These are phyloP conservation scores for Exophiala xenobiotica DNA, from an alignment of 2,329 filamentous ascomycete genomes.

Conservation along the genomic window DNA sequence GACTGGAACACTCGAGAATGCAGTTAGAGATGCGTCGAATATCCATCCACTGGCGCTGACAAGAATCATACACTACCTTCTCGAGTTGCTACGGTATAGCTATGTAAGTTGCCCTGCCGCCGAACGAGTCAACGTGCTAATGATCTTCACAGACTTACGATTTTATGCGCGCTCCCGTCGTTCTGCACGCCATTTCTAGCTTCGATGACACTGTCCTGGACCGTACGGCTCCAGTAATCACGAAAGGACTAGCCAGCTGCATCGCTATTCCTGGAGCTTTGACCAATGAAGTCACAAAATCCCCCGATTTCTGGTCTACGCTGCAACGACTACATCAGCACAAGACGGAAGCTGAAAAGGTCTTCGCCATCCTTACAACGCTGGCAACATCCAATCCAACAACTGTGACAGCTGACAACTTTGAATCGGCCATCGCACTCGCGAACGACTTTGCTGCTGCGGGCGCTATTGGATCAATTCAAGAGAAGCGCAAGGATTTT, in stretches of 20 bases:
- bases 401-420: constrained; percentile 91
- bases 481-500: constrained; percentile 30
- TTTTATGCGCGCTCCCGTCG: constrained; percentile 85
- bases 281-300: constrained; percentile 89
- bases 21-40: constrained; percentile 75
- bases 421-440: constrained; percentile 79
- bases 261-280: constrained; percentile 75
- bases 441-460: constrained; percentile 88
- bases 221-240: constrained; percentile 70
- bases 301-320: constrained; percentile 95
- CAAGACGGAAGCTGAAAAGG: constrained; percentile 68
- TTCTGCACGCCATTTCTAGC: constrained; percentile 86
- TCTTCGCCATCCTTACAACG: constrained; percentile 83
- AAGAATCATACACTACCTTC: constrained; percentile 80
- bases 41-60: constrained; percentile 83
- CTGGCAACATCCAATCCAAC: constrained; percentile 71
- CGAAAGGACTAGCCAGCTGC: constrained; percentile 77
- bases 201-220: constrained; percentile 76
- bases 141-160: constrained; percentile 67
- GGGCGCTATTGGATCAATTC: constrained; percentile 57
- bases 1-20: constrained; percentile 73
- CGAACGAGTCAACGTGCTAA: neutral
- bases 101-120: constrained; percentile 62
- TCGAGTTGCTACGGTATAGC: constrained; percentile 76
- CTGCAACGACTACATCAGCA: constrained; percentile 71